A percentile compares a stretch with the other conserved stretches of the same genome.
Evolutionary conservation across 2,329 filamentous ascomycete species (phyloP).

Genomic region (Calonectria henricotiae): DNA sequence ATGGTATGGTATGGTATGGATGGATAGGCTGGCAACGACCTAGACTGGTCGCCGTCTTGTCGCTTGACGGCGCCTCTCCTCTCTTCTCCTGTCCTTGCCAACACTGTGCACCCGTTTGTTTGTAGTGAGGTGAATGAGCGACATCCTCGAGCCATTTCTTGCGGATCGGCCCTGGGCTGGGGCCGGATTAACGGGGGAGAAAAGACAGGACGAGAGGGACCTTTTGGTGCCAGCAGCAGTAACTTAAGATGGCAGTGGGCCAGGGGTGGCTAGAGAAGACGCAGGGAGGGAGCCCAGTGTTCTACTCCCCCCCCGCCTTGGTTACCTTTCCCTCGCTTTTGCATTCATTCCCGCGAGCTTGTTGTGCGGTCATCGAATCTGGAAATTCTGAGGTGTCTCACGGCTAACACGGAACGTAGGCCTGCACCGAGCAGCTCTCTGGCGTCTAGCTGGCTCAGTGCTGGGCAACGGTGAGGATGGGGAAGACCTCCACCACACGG

Average conservation of each 20-base stretch:
- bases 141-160: conserved; percentile 35
- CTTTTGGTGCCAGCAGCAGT: conserved; percentile 19
- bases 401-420: conserved; percentile 39
- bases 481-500: conserved; percentile 34
- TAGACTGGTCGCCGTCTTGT: background rate
- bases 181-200: conserved; percentile 21
- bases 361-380: conserved; percentile 17
- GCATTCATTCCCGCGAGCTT: conserved; percentile 2
- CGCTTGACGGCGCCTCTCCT: background rate
- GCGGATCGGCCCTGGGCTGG: conserved; percentile 31
- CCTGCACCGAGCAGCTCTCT: conserved; percentile 11
- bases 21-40: background rate
- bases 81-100: background rate
- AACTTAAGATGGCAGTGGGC: conserved; percentile 24
- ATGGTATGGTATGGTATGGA: conserved; percentile 16
- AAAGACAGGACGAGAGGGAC: conserved; percentile 13
- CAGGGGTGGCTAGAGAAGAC: conserved; percentile 21
- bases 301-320: conserved; percentile 3
- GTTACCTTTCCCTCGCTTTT: background rate
- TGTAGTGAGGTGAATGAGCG: background rate
- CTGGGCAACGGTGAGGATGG: conserved; percentile 36
- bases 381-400: conserved; percentile 35
- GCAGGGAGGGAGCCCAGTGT: conserved; percentile 12
- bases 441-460: conserved; percentile 31
- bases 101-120: no score